Base-by-base conservation (phyloP, 1,284 basidiomycete genomes). In the Cutaneotrichosporon dermatis region DNA sequence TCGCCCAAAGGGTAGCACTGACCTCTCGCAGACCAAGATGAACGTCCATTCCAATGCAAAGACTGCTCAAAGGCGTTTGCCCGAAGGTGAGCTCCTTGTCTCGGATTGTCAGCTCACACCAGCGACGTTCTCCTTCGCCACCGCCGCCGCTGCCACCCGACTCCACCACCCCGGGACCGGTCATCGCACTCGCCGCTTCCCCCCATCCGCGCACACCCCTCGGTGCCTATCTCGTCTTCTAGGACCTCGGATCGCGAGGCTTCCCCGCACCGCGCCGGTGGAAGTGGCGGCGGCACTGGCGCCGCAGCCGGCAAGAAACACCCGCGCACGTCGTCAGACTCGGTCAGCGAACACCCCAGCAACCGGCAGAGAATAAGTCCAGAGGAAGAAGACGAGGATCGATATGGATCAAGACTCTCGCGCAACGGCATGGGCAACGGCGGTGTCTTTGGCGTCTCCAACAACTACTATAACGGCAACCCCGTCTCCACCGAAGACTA, bases 91-190 rank as follows among this genome's bases (percentile, higher is more conserved):
- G 69, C 66, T 15, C 1, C 37, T 37, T 3, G 15, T 1, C 10
- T 43, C 25, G 13, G 37, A 13, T 35, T 34, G 7, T 15, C 7
- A 37, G 33, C 64, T 60, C 7, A 57, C 57, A 12, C 44, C 61
- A 79, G 77, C 62, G 78, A 79, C 55, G 78, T 79, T 3, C 71
- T 79, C 0, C 71, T 79, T 10, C 74, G 78, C n/a, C 78, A 79
- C 59, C 69, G 74, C 41, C 69, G 78, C 16, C 65, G 76, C 55
- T 79, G 77, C 59, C 78, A 79, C 60, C 75, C 76, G 4, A 76
- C 75, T 0, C 74, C 74, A 12, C 75, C 75, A 8, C 74, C 75
- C 2, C 63, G 65, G 9, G 73, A 76, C 48, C 63, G 69, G 33
- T 66, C 66, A 8, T 70, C 73, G 5, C 66, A 68, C 41, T 77